Conservation (phyloP, 2,329 filamentous ascomycete species). For the Clarireedia paspali region DNA sequence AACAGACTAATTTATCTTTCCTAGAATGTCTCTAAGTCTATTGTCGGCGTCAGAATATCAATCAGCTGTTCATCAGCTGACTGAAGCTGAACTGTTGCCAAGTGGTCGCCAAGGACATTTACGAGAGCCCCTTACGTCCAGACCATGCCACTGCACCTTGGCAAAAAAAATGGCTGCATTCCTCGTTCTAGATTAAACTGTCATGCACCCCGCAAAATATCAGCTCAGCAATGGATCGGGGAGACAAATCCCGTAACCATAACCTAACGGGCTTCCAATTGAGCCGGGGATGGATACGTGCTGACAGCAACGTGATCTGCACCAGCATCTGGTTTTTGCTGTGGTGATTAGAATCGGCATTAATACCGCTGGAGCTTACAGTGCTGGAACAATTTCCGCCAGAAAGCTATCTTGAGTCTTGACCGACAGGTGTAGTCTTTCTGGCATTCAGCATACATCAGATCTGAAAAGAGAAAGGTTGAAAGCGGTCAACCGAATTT, state of each 20-base stretch:
- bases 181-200: background rate
- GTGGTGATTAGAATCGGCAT: too few relatives aligned
- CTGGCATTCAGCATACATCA: too few relatives aligned
- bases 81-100: background rate
- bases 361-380: too few relatives aligned
- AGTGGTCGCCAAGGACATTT: slow-evolving; percentile 4
- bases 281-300: background rate
- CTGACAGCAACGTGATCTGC: too few relatives aligned
- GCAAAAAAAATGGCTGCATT: background rate
- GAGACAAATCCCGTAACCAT: background rate
- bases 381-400: too few relatives aligned
- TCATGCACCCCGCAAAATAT: background rate
- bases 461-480: too few relatives aligned
- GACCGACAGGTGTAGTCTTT: too few relatives aligned
- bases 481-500: too few relatives aligned
- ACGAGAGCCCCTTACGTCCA: slow-evolving; percentile 2
- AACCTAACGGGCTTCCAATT: background rate
- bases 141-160: background rate
- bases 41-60: background rate
- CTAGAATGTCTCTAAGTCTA: background rate
- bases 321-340: too few relatives aligned
- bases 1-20: background rate
- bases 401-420: too few relatives aligned
- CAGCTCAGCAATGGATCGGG: background rate
- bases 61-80: slow-evolving; percentile 5